Base-by-base conservation (phyloP, 352 stramenopile genomes). In the Globisporangium parvum region DNA sequence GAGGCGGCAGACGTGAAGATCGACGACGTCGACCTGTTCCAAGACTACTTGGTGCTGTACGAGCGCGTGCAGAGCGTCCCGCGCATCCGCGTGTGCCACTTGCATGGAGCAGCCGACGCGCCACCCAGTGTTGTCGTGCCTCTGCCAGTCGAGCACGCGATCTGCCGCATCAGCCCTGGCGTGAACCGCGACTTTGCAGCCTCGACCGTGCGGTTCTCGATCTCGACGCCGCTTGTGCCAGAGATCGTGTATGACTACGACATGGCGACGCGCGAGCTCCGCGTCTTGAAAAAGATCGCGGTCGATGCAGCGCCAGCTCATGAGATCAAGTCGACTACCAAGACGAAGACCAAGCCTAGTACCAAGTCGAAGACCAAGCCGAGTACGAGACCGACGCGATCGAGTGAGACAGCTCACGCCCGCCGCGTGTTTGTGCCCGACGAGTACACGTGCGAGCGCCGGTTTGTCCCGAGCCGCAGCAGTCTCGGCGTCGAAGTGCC, bases 1-100 rank as follows among this genome's bases (percentile, higher is more conserved):
- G 75, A 88, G 31, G 56, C 80, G 0, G 31, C 56, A 31, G 71
- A 85, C 31, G 82, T 91, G 15, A 93, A 96, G 57, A 89, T 96
- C 57, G 87, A 96, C 41, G 87, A 96, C 53, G 71, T 96, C 11
- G 87, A 96, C 59, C 53, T 96, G 21, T 92, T 92, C 47, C 48
- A 85, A n/a, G 59, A 88, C 8, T 85, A 80, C 44, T 53, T 95
- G 31, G 81, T 95, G 40, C 60, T 95, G 2, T 96, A 93, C 28
- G 86, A 94, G 64, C 84, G 85, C 12, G 71, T 80, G 12, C 58
- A 72, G 23, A 89, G 81, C 53, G 63, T 90, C 12, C 81, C 79
- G 15, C 79, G 77, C 20, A 88, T 92, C 54, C 84, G 80, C n/a
- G 76, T 94, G 18, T 80, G 55, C n/a, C 37, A 57, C 12, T 53